A percentile compares a stretch with the other conserved stretches of the same genome.
These are phyloP conservation scores for Ganoderma leucocontextum DNA, from an alignment of 1,284 basidiomycete genomes.

Conservation along the genomic window DNA sequence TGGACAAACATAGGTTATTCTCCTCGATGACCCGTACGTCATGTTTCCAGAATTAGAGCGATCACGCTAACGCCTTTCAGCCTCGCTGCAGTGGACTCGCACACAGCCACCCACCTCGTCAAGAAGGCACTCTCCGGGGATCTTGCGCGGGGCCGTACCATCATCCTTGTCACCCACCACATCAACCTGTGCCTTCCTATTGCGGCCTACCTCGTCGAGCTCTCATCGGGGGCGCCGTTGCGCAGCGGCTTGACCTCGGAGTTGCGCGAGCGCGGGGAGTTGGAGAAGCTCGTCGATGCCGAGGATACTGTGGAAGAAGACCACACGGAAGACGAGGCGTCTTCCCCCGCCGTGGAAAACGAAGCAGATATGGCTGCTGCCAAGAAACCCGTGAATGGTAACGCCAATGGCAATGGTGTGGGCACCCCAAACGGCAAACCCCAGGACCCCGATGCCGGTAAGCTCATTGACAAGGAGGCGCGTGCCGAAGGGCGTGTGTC, in stretches of 20 bases:
- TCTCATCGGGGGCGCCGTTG: constrained; percentile 67
- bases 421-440: not conserved
- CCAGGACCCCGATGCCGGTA: constrained; percentile 47
- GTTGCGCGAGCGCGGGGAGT: constrained; percentile 59
- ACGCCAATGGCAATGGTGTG: constrained; percentile 25
- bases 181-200: constrained; percentile 74
- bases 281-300: constrained; percentile 58
- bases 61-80: constrained; percentile 46
- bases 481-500: constrained; percentile 73
- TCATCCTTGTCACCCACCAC: constrained; percentile 90
- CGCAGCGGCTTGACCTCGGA: constrained; percentile 65
- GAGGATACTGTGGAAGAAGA: constrained; percentile 51
- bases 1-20: constrained; percentile 60
- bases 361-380: constrained; percentile 47
- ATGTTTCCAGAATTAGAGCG: not conserved
- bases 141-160: constrained; percentile 71
- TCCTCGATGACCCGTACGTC: constrained; percentile 85
- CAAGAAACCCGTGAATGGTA: constrained; percentile 15
- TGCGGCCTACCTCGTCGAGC: constrained; percentile 72
- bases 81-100: constrained; percentile 89
- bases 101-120: constrained; percentile 82
- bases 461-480: constrained; percentile 68
- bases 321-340: constrained; percentile 25
- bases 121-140: constrained; percentile 69
- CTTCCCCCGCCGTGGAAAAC: constrained; percentile 42